Evolutionary conservation across 805 yeast species (phyloP), one percentile per base, ranked within the genome.

Genomic region (Nakazawaea wyomingensis): DNA sequence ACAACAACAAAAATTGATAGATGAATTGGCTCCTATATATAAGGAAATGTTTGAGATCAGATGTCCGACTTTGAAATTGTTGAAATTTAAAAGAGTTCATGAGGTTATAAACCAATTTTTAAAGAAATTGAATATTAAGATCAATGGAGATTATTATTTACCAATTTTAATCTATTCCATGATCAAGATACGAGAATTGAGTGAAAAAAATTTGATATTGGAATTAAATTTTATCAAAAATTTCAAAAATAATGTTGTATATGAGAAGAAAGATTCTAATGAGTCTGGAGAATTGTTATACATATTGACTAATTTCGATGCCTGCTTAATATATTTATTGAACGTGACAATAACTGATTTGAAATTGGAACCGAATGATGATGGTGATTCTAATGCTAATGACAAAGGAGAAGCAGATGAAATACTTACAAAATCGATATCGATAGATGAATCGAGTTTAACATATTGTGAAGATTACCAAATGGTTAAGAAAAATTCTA

Each of bases 331-430:
- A 5, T 64, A 63, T 39, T 39, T 64, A 17, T 50, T 59, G 3
- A 59, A 61, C 35, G 66, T 61, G 4, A 61, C 61, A 0, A 26
- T 56, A 7, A 59, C 54, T n/a, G 60, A 64, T 46, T 46, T 63
- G 27, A 52, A 53, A 22, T 44, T 62, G n/a, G 49, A 48, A 4
- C 17, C 38, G n/a, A 47, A 49, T 3, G 45, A 53, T 0, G 49
- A 46, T 6, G 46, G 64, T 36, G 83, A 80, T 28, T 24, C 7
- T 24, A n/a, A n/a, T n/a, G n/a, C n/a, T n/a, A n/a, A n/a, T n/a
- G n/a, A n/a, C n/a, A n/a, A 46, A 5, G 47, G 64, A 35, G 84
- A 80, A 28, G 6, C 6, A 10, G 47, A 64, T 36, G 84, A 80
- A 28, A 44, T 74, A 2, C 56, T 75, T 14, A 61, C 67, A 7